Base-by-base conservation (phyloP, 2,329 filamentous ascomycete species). In the Elsinoe batatas region DNA sequence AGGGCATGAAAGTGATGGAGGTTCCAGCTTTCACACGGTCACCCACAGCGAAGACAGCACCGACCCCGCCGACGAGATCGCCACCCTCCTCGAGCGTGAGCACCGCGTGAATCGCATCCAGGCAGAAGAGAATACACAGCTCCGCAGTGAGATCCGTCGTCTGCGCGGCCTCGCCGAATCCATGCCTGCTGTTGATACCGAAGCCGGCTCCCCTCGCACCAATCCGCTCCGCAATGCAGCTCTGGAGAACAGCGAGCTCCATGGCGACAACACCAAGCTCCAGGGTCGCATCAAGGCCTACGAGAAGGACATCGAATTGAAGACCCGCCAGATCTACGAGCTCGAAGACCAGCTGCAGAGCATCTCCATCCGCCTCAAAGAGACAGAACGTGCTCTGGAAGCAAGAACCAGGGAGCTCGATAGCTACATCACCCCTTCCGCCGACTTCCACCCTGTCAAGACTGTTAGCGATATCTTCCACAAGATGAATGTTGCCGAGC, bases 81-180 rank as follows among this genome's bases (percentile, higher is more conserved):
- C 40, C 17, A 46, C 40, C n/a, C 18, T 47, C 13, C 40, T 55
- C 4, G 53, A 55, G n/a, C 53, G 53, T 15, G 53, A 55, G 32
- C 53, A 47, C 30, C 53, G 53, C 32, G 40, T 55, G 22, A 55
- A 55, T 17, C 53, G 53, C 40, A 55, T 55, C n/a, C 53, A 44
- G n/a, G 53, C 37, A 7, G 42, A 33, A 13, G 40, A 55, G 13
- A 22, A 46, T 22, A 5, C 5, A 5, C 32, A 30, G 18, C 32
- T 55, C 5, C 47, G 47, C 32, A 37, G 4, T 38, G 47, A 51
- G 32, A 38, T 51, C 6, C 33, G 35, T 38, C 47, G 47, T 38
- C 47, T 51, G 35, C 47, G 47, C 10, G 33, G 15, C n/a, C n/a
- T 26, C 5, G 35, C 47, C 17, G 47, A 51, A 33, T 7, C n/a